Evolutionary conservation across 345 rosid species (phyloP).

Genomic region (Schrenkiella parvula): DNA sequence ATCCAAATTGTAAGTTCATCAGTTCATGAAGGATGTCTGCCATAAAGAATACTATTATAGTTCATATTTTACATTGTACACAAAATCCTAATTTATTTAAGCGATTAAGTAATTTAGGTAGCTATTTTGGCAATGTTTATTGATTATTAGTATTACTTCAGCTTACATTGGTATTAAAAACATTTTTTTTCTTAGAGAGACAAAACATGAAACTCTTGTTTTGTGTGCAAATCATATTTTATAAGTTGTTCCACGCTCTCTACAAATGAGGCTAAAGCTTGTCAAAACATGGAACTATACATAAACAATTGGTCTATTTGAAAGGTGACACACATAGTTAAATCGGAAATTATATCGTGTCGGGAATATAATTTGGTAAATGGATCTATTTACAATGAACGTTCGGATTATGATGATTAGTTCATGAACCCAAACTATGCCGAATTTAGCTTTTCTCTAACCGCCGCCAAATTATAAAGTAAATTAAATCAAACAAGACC

Average conservation of each 20-base stretch:
- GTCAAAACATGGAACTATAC: not conserved
- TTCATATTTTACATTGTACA: not conserved
- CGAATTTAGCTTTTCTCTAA: conserved; percentile 26
- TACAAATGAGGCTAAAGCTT: not conserved
- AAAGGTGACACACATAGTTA: conserved; percentile 15
- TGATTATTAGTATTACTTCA: not conserved
- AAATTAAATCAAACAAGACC: conserved; percentile 5
- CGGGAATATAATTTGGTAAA: conserved; percentile 22
- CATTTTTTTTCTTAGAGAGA: not conserved
- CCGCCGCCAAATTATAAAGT: conserved; percentile 29
- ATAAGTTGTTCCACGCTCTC: not conserved
- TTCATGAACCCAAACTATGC: conserved; percentile 35
- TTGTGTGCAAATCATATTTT: not conserved
- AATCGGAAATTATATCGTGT: not conserved
- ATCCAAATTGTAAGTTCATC: not conserved
- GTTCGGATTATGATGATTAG: conserved; percentile 22
- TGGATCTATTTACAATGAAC: conserved; percentile 17
- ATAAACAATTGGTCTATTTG: not conserved
- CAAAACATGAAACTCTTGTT: not conserved
- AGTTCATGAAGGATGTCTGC: not conserved
- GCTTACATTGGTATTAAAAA: not conserved
- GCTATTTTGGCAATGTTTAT: not conserved
- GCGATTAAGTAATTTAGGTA: not conserved
- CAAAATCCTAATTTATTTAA: not conserved
- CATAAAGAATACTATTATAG: not conserved